Conservation (phyloP, 2,329 filamentous ascomycete species). For the Mariannaea sp. region DNA sequence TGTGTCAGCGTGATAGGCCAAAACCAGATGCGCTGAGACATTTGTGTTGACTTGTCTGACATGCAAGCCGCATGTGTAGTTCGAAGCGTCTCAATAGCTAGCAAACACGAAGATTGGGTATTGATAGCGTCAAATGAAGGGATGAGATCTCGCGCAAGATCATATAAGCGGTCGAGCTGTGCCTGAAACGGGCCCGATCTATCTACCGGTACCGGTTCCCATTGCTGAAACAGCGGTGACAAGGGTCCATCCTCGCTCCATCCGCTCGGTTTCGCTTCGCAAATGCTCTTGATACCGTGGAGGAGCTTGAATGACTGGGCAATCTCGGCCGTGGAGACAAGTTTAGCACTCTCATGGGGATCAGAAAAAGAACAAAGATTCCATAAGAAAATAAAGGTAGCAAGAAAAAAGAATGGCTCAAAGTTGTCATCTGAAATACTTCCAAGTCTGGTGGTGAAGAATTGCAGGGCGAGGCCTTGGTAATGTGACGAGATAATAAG, state of each 20-base stretch:
- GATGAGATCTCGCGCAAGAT: conserved; percentile 14
- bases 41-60: background rate
- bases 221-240: conserved; percentile 10
- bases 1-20: conserved; percentile 24
- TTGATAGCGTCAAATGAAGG: conserved; percentile 23
- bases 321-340: conserved; percentile 4
- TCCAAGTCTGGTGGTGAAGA: conserved; percentile 14
- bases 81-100: conserved; percentile 21
- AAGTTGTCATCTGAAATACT: conserved; percentile 21
- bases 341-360: background rate
- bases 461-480: conserved; percentile 20
- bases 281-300: conserved; percentile 24
- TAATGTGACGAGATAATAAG: conserved; percentile 20
- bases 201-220: background rate
- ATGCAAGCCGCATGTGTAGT: conserved; percentile 12
- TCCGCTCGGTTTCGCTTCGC: conserved; percentile 14
- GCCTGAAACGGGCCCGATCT: conserved; percentile 18
- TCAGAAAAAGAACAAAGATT: conserved; percentile 23
- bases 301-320: conserved; percentile 25
- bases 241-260: conserved; percentile 20
- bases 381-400: conserved; percentile 22
- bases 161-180: conserved; percentile 16
- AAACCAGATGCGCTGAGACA: conserved; percentile 19
- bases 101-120: conserved; percentile 18
- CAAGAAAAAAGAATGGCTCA: conserved; percentile 25